phyloP scores from a whole-genome alignment of 2,329 filamentous ascomycete species.

The Rhynchosporium agropyri region DNA sequence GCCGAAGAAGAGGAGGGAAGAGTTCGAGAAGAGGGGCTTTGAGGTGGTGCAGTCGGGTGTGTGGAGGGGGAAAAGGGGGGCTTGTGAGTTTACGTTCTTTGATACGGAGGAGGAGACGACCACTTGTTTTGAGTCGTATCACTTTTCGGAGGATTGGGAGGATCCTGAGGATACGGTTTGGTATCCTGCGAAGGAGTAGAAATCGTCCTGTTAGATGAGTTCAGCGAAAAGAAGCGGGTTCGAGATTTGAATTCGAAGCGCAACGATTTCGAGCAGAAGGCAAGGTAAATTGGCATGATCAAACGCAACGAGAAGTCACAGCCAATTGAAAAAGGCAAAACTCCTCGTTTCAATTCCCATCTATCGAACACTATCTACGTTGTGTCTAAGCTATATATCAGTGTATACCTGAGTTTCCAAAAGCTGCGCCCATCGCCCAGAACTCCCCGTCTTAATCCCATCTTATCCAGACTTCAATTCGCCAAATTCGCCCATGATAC shows the following conservation, averaged over 20 bases:
- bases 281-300: too few species aligned
- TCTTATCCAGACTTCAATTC: not conserved
- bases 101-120: not conserved
- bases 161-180: slow-evolving; percentile 9
- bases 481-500: not conserved
- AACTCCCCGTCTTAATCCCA: not conserved
- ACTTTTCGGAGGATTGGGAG: slow-evolving; percentile 8
- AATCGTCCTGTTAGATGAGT: not conserved
- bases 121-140: slow-evolving; percentile 6
- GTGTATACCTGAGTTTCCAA: too few species aligned
- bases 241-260: too few species aligned
- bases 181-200: slow-evolving; percentile 1
- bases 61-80: slow-evolving; percentile 9
- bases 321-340: too few species aligned
- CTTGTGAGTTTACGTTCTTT: slow-evolving; percentile 10
- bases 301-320: too few species aligned
- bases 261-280: too few species aligned
- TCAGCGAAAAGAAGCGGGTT: too few species aligned
- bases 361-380: too few species aligned
- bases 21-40: slow-evolving; percentile 8
- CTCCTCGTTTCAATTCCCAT: too few species aligned
- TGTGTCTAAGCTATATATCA: too few species aligned
- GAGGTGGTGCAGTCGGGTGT: not conserved
- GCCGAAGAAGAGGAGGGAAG: not conserved
- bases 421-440: not conserved